These are phyloP conservation scores for Steccherinum ochraceum DNA, from an alignment of 768 basidiomycete genomes.

Conservation along the genomic window DNA sequence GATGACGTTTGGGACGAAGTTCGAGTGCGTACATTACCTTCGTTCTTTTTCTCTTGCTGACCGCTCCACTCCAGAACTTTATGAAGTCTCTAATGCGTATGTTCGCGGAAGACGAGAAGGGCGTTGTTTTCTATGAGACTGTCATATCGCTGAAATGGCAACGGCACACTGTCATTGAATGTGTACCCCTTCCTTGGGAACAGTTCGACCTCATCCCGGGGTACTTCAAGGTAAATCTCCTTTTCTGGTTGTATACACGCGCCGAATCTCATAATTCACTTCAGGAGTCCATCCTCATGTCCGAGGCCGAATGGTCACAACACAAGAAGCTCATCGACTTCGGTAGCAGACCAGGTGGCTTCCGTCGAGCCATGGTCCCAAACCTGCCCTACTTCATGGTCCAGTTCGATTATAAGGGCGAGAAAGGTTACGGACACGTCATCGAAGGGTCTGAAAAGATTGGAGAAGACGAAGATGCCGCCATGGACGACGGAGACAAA, in stretches of 20 bases:
- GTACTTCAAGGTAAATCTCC: conserved; percentile 76
- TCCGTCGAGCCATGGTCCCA: conserved; percentile 91
- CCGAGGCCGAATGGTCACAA: conserved; percentile 96
- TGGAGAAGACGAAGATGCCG: conserved; percentile 52
- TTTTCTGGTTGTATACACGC: neutral
- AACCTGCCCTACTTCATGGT: conserved; percentile 99
- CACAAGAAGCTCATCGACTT: conserved; percentile 98
- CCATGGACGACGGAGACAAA: conserved; percentile 79
- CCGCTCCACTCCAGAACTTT: conserved; percentile 43
- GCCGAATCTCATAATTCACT: neutral
- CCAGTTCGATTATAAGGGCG: conserved; percentile 96
- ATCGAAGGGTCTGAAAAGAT: conserved; percentile 84
- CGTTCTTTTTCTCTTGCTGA: neutral
- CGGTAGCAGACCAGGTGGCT: conserved; percentile 82
- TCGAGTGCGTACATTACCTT: conserved; percentile 47
- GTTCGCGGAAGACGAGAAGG: conserved; percentile 89
- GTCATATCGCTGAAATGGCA: conserved; percentile 83
- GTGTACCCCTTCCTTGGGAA: conserved; percentile 87
- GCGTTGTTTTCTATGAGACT: conserved; percentile 94
- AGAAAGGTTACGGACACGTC: conserved; percentile 97
- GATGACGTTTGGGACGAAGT: conserved; percentile 99
- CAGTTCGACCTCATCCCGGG: conserved; percentile 83
- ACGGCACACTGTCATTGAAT: conserved; percentile 90
- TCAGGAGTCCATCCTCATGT: conserved; percentile 88
- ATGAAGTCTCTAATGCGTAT: conserved; percentile 95